Evolutionary conservation across 225 moss, liverwort and hornwort species (phyloP).

Genomic region (Asterella californica): DNA sequence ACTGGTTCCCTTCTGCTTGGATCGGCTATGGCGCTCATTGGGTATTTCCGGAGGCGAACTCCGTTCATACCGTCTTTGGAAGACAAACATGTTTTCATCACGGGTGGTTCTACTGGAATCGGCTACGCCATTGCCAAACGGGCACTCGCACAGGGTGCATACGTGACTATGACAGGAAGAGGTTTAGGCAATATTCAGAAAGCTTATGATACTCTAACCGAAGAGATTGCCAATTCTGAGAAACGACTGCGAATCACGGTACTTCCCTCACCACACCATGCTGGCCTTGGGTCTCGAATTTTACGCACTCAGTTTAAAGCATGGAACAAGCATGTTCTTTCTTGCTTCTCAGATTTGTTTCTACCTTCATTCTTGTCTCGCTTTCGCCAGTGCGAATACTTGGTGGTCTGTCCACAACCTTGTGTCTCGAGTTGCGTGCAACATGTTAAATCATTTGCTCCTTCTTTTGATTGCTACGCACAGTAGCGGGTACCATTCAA

Average conservation of each 20-base stretch:
- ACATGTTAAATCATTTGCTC: too few relatives aligned
- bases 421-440: neutral
- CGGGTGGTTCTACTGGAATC: slow-evolving; percentile 85
- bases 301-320: neutral
- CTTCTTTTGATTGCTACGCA: too few relatives aligned
- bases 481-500: too few relatives aligned
- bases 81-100: slow-evolving; percentile 73
- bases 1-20: neutral
- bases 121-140: slow-evolving; percentile 61
- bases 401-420: too few relatives aligned
- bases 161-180: slow-evolving; percentile 63
- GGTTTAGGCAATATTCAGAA: slow-evolving; percentile 47
- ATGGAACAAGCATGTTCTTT: neutral
- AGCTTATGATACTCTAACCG: slow-evolving; percentile 41
- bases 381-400: too few relatives aligned
- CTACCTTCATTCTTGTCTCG: neutral
- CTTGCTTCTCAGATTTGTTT: neutral
- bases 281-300: neutral
- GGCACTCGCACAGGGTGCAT: slow-evolving; percentile 61
- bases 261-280: neutral
- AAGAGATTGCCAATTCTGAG: slow-evolving; percentile 45
- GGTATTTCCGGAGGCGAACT: slow-evolving; percentile 41
- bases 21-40: neutral
- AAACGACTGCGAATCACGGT: slow-evolving; percentile 57
- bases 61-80: slow-evolving; percentile 49